Percentiles rank a stretch among this genome's conserved stretches.
These are phyloP conservation scores for Rhodotorula sphaerocarpa DNA, from an alignment of 768 basidiomycete species.

Conservation along the genomic window DNA sequence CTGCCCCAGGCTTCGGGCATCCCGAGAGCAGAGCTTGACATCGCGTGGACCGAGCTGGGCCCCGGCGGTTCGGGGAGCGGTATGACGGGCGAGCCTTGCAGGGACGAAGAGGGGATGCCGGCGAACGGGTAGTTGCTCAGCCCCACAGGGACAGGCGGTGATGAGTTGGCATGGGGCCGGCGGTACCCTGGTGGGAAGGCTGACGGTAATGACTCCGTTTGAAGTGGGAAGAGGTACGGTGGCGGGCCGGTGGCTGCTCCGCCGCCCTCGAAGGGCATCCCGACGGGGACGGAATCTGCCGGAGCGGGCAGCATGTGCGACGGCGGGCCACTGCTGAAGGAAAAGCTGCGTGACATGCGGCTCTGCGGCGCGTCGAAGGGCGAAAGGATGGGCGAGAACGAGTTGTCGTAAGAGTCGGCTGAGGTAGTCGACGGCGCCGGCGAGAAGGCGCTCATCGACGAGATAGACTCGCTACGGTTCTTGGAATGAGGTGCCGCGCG, in stretches of 20 bases:
- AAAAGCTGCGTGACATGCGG: constrained; percentile 7
- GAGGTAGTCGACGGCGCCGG: constrained; percentile 4
- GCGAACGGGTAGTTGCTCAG: neutral
- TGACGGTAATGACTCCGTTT: neutral
- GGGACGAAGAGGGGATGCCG: neutral
- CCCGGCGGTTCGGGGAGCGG: too few species aligned
- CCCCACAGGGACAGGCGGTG: constrained; percentile 2
- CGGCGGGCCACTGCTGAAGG: neutral
- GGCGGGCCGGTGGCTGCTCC: neutral
- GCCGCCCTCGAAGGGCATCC: neutral
- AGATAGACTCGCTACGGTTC: constrained; percentile 29
- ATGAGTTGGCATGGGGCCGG: constrained; percentile 17
- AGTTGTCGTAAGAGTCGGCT: constrained; percentile 4
- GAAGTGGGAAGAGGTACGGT: neutral
- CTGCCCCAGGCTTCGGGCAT: neutral
- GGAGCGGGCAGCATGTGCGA: neutral
- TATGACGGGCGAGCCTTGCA: too few species aligned
- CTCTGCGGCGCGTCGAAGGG: neutral
- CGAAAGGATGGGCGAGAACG: neutral
- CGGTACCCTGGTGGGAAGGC: neutral
- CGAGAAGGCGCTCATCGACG: constrained; percentile 9
- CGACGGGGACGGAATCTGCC: neutral
- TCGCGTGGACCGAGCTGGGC: too few species aligned
- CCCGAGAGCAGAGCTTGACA: neutral
- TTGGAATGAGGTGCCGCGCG: constrained; percentile 17